Percentiles rank a stretch among this genome's conserved stretches.
Evolutionary conservation across 2,329 filamentous ascomycete genomes (phyloP).

Genomic region (Phaeosphaeria sp.): DNA sequence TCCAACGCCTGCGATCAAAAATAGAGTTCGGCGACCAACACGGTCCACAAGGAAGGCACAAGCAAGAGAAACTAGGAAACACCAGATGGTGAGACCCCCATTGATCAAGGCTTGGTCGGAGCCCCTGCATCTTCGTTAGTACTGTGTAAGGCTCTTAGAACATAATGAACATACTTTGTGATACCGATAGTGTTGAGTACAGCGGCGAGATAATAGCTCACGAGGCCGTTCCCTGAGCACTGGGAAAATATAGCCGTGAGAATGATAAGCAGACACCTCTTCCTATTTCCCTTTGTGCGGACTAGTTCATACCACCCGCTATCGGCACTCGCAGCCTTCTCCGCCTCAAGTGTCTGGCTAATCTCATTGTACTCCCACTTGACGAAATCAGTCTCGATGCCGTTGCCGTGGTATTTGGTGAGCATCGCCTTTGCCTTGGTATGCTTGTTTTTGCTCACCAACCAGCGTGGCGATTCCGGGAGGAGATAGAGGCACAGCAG

Average conservation of each 20-base stretch:
- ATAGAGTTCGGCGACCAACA: constrained; percentile 40
- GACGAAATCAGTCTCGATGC: constrained; percentile 18
- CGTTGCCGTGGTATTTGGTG: constrained; percentile 24
- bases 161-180: constrained; percentile 10
- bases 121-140: constrained; percentile 12
- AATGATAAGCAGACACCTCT: constrained; percentile 22
- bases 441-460: constrained; percentile 20
- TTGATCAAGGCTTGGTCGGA: constrained; percentile 52
- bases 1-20: constrained; percentile 39
- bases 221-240: constrained; percentile 21
- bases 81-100: constrained; percentile 65
- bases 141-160: not conserved
- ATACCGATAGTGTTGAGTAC: constrained; percentile 24
- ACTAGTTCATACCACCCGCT: constrained; percentile 24
- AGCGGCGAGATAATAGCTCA: constrained; percentile 21
- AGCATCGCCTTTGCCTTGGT: constrained; percentile 12
- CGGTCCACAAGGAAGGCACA: constrained; percentile 39
- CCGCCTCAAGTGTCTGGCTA: constrained; percentile 18
- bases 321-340: constrained; percentile 13
- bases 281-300: constrained; percentile 23
- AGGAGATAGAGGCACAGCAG: constrained; percentile 64
- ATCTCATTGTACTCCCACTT: constrained; percentile 24
- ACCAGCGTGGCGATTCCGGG: constrained; percentile 59
- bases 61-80: constrained; percentile 60
- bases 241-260: constrained; percentile 24